These are phyloP conservation scores for Lactarius deliciosus DNA, from an alignment of 768 basidiomycete genomes.

Conservation along the genomic window DNA sequence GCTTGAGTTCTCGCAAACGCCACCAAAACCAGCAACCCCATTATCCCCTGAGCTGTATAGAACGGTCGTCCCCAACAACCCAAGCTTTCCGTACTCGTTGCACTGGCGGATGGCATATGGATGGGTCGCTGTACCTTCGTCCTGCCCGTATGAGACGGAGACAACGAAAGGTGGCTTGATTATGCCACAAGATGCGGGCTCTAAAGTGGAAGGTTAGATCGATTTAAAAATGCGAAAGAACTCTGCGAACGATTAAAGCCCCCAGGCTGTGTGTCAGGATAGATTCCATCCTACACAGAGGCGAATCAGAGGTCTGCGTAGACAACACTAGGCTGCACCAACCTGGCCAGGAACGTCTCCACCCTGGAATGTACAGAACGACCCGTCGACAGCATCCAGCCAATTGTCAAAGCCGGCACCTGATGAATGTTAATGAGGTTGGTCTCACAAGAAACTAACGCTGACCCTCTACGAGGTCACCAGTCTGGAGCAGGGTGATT, in stretches of 20 bases:
- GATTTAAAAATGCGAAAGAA: neutral
- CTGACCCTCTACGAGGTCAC: conserved; percentile 27
- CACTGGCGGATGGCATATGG: conserved; percentile 45
- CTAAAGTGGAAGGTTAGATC: conserved; percentile 13
- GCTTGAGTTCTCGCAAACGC: conserved; percentile 37
- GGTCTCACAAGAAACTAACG: conserved; percentile 32
- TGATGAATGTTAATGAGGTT: neutral
- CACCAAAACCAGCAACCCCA: conserved; percentile 43
- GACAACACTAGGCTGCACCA: neutral
- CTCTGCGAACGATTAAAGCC: conserved; percentile 35
- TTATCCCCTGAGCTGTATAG: conserved; percentile 47
- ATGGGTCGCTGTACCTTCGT: conserved; percentile 39
- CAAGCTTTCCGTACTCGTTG: conserved; percentile 47
- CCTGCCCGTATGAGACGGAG: conserved; percentile 43
- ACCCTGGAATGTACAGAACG: conserved; percentile 25
- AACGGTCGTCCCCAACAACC: conserved; percentile 43
- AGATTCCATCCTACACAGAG: conserved; percentile 31
- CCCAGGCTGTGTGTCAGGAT: conserved; percentile 42
- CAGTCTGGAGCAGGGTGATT: conserved; percentile 42
- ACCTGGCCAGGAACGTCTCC: conserved; percentile 12
- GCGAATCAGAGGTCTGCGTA: neutral
- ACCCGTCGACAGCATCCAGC: conserved; percentile 28
- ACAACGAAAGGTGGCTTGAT: conserved; percentile 40
- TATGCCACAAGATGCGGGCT: conserved; percentile 41
- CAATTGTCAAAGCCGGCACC: conserved; percentile 26